Evolutionary conservation across 1,139 yeast species (phyloP).

Genomic region (Kurtzmaniella quercitrusa): DNA sequence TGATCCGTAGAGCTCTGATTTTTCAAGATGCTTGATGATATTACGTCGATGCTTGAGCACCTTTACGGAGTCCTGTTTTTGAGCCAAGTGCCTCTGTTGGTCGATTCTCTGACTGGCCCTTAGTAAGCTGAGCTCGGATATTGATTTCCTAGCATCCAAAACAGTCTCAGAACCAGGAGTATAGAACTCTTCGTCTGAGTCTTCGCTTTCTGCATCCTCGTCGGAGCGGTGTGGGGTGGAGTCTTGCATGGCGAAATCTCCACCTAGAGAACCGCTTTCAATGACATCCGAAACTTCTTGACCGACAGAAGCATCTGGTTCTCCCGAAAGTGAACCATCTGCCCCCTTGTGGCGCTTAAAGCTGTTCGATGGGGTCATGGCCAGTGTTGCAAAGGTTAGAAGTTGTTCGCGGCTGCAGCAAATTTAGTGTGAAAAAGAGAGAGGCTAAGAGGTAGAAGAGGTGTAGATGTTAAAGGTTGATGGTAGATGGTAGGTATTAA

Average conservation of each 20-base stretch:
- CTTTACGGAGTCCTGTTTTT: conserved; percentile 22
- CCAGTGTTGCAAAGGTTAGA: neutral
- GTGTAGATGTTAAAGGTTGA: neutral
- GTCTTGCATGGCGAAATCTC: conserved; percentile 18
- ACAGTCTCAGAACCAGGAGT: conserved; percentile 73
- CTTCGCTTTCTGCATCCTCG: conserved; percentile 31
- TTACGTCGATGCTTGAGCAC: conserved; percentile 42
- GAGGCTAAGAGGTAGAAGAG: neutral
- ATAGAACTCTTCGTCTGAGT: conserved; percentile 73
- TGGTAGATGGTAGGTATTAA: too few relatives aligned
- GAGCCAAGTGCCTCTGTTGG: conserved; percentile 16
- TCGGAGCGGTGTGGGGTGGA: conserved; percentile 7
- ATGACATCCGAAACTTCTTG: conserved; percentile 11
- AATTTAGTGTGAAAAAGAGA: too few relatives aligned
- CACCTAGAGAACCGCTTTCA: conserved; percentile 9
- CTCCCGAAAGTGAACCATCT: neutral
- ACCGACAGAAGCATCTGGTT: conserved; percentile 21
- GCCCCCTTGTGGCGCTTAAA: neutral
- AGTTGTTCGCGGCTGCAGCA: neutral
- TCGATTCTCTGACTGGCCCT: conserved; percentile 41
- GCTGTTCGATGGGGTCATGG: neutral
- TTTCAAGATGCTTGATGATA: conserved; percentile 31
- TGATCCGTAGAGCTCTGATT: conserved; percentile 55
- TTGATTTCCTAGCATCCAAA: conserved; percentile 45
- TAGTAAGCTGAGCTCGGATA: conserved; percentile 49